Conservation (phyloP, 352 stramenopile genomes). For the Globisporangium emineosum region DNA sequence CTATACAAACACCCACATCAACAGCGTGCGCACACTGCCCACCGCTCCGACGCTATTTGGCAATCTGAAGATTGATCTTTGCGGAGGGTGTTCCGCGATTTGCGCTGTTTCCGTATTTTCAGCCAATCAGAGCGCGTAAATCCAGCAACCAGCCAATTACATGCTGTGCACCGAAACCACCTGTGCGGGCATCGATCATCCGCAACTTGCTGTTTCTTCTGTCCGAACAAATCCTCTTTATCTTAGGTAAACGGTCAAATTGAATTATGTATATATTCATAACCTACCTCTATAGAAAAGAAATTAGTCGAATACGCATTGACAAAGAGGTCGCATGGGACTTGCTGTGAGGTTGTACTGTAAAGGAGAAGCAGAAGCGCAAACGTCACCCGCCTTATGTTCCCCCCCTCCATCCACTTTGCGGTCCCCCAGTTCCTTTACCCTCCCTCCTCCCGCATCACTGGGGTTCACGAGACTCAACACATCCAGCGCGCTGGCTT, state of each 20-base stretch:
- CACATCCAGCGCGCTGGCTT: neutral
- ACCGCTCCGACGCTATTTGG: neutral
- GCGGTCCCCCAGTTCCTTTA: neutral
- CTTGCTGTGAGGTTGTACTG: neutral
- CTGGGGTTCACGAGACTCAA: neutral
- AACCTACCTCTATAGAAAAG: too few relatives aligned
- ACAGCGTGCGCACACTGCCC: too few relatives aligned
- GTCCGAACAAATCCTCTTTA: neutral
- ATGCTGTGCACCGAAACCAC: constrained; percentile 2
- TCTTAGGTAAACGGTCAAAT: neutral
- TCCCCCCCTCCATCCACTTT: neutral
- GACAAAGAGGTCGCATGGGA: neutral
- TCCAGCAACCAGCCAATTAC: constrained; percentile 1
- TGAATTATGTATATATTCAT: neutral
- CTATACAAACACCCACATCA: neutral
- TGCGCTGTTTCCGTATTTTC: constrained; percentile 7
- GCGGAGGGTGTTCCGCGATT: constrained; percentile 6
- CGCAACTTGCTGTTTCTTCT: neutral
- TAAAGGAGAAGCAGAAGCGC: neutral
- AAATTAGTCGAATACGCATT: too few relatives aligned
- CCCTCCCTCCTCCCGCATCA: neutral
- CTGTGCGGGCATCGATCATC: neutral
- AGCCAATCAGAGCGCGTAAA: constrained; percentile 3
- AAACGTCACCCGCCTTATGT: neutral
- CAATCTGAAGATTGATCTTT: too few relatives aligned